These are phyloP conservation scores for Blastomyces gilchristii DNA, from an alignment of 2,329 filamentous ascomycete species.

Conservation along the genomic window DNA sequence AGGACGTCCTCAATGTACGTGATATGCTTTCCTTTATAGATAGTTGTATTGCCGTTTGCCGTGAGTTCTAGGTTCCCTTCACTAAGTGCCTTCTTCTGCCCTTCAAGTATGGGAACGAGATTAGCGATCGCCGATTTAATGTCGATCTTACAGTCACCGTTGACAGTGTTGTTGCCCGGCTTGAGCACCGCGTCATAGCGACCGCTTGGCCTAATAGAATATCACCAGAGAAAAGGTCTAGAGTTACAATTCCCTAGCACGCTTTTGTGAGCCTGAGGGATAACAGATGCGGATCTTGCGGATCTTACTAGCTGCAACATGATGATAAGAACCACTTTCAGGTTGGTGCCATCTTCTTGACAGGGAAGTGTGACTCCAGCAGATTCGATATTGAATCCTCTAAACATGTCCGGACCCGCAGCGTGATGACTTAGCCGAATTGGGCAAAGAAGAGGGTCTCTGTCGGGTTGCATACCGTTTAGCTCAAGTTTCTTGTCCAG, in stretches of 20 bases:
- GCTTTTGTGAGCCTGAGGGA: not conserved
- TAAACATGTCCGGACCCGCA: conserved; percentile 29
- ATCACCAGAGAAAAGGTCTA: conserved; percentile 36
- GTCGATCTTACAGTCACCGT: conserved; percentile 35
- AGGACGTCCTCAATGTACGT: conserved; percentile 38
- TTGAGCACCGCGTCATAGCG: conserved; percentile 31
- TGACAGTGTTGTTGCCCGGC: conserved; percentile 36
- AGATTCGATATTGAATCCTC: conserved; percentile 32
- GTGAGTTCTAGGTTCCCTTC: conserved; percentile 36
- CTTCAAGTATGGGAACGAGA: conserved; percentile 31
- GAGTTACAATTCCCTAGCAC: conserved; percentile 35
- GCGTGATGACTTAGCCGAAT: not conserved
- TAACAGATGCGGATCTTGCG: not conserved
- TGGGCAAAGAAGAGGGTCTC: not conserved
- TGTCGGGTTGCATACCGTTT: conserved; percentile 16
- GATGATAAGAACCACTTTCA: conserved; percentile 35
- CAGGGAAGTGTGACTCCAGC: conserved; percentile 32
- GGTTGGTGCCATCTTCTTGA: conserved; percentile 32
- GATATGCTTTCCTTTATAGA: conserved; percentile 37
- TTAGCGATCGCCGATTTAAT: conserved; percentile 37
- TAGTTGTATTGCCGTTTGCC: conserved; percentile 35
- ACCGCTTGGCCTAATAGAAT: conserved; percentile 32
- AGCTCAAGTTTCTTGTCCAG: conserved; percentile 38
- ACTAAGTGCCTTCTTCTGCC: conserved; percentile 29
- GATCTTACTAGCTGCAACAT: conserved; percentile 26